Base-by-base conservation (phyloP, 345 rosid species). In the Aquilaria yunnanensis region DNA sequence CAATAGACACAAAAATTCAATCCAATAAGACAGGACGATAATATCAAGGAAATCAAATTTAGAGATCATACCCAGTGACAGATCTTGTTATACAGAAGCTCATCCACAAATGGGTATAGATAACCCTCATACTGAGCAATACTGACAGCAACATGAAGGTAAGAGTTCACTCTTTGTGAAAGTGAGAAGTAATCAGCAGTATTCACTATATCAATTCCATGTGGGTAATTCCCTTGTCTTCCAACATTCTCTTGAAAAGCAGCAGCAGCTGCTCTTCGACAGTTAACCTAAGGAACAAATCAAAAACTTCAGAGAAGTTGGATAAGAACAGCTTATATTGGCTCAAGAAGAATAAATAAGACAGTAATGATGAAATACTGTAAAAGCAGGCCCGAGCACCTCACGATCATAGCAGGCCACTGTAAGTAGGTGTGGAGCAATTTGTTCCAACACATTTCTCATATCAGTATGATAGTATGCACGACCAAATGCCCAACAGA, bases 401-500 rank as follows among this genome's bases (percentile, higher is more conserved):
- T 94, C 97, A 47, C 99, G 96, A 67, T 94, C 99, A 73, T 81
- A 94, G 80, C 85, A 90, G 59, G 83, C 96, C 72, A 88, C 96
- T 10, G 87, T 83, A 70, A 94, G 79, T 59, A 94, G 77, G 80
- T 94, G 90, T 45, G 97, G 91, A 71, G 88, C 92, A 70, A 94
- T 80, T 67, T 90, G 87, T 67, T 90, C 91, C 81, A 94, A 68
- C 57, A 94, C 77, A 63, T 57, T 77, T 80, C 82, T 88, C 99
- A 94, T 86, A 74, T 90, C 96, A n/a, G 75, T 58, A 62, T 88
- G 83, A 84, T 57, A 75, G 81, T 94, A 94, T 60, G 97, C 92
- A 56, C 99, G 96, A 13, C 97, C 99, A 85, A 94, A 94, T 68
- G 97, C 99, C 97, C 99, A 94, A 65, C 97, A 94, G 58, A 94